These are phyloP conservation scores for Saururus chinensis DNA, from an alignment of 164 flowering plant genomes.

Conservation along the genomic window DNA sequence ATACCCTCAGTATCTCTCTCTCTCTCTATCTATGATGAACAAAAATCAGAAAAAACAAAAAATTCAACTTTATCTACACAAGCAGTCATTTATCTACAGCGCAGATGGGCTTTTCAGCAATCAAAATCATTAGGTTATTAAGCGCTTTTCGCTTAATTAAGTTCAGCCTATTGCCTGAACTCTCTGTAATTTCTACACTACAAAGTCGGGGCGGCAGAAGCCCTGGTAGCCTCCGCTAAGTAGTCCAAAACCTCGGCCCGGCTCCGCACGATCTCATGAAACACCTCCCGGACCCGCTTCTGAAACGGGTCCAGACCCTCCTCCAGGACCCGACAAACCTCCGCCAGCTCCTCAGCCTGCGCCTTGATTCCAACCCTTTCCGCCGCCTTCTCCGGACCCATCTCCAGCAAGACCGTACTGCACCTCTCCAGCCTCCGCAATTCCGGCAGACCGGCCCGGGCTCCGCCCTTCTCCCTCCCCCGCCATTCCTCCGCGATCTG, in stretches of 20 bases:
- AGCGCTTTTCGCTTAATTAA: too few species aligned
- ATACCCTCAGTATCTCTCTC: too few species aligned
- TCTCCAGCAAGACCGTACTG: conserved; percentile 35
- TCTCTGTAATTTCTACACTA: too few species aligned
- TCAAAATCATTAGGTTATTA: too few species aligned
- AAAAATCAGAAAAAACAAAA: too few species aligned
- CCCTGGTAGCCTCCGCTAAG: conserved; percentile 16
- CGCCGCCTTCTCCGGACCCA: conserved; percentile 33
- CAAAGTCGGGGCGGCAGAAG: too few species aligned
- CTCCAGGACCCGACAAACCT: conserved; percentile 58
- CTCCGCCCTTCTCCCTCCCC: conserved; percentile 68
- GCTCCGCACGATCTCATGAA: conserved; percentile 69
- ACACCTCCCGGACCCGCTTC: conserved; percentile 67
- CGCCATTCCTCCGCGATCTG: conserved; percentile 80
- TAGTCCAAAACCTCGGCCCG: conserved; percentile 49
- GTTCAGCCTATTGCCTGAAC: too few species aligned
- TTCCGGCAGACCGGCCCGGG: conserved; percentile 57
- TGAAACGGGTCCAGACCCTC: conserved; percentile 70
- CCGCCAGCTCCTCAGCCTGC: conserved; percentile 47
- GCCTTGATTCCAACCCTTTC: conserved; percentile 32
- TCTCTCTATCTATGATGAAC: too few species aligned
- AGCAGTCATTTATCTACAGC: too few species aligned
- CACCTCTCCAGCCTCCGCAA: conserved; percentile 54
- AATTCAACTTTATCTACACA: too few species aligned
- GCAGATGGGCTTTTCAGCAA: too few species aligned